Base-by-base conservation (phyloP, 106 monocot species). In the Dendrobium huoshanense region DNA sequence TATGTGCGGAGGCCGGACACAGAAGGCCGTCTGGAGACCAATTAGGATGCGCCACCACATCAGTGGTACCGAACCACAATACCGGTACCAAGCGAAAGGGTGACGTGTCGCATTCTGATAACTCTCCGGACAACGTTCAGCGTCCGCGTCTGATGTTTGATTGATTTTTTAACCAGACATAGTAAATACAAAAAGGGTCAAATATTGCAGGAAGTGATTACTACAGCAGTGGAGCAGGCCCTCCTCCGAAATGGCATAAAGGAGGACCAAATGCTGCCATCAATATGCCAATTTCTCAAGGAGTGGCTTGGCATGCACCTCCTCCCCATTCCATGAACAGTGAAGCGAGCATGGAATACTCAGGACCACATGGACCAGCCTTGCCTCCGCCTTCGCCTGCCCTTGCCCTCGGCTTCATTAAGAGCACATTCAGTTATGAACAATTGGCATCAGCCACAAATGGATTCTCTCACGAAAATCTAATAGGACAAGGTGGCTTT, bases 401-500 rank as follows among this genome's bases (percentile, higher is more conserved):
- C 55, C 13, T 86, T 7, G 67, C 89, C 13, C 49, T 92, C 13
- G 92, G 92, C 0, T 92, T 92, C 85, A 84, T 77, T 81, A 93
- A 96, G 84, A 96, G 88, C 88, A 85, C 84, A 47, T 86, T 96
- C 87, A 86, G 78, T 67, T 92, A 94, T 77, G 94, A 96, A 15
- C 93, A 96, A 78, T 82, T 96, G 19, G 84, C 90, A 40, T 80
- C 80, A 42, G 96, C 93, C 1, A 92, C 93, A 13, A 65, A 73
- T 22, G 88, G 90, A 2, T 96, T 92, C 87, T 80, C 88, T 2
- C 83, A 84, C 27, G 82, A 75, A 31, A 94, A 96, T 75, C 73
- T 96, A 44, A 33, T 96, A 16, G 96, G 96, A 13, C 93, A 96
- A 20, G 96, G 96, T 3, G 93, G 96, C 31, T 96, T 96, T 41